A percentile compares a stretch with the other conserved stretches of the same genome.
Conservation (phyloP, 2,329 filamentous ascomycete genomes). For the Fusarium sp. region DNA sequence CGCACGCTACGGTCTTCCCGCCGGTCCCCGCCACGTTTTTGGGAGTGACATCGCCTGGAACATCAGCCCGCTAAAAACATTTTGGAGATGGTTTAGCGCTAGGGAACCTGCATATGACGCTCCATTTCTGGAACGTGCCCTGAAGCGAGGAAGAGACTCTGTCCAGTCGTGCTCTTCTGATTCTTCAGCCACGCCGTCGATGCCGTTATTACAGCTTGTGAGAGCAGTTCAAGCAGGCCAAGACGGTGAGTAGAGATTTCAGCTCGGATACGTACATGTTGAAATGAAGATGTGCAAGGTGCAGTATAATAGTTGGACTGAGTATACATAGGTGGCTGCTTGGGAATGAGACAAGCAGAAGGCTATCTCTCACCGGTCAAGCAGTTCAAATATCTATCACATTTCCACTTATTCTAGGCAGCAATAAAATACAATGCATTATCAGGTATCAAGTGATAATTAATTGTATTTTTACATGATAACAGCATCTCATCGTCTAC, state of each 20-base stretch:
- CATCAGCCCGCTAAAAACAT: slow-evolving; percentile 24
- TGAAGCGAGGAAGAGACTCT: neutral
- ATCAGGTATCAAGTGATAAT: neutral
- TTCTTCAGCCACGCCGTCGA: slow-evolving; percentile 16
- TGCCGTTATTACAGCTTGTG: neutral
- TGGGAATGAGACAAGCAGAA: slow-evolving; percentile 12
- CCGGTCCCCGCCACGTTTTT: neutral
- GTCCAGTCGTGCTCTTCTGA: neutral
- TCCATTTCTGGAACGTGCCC: slow-evolving; percentile 24
- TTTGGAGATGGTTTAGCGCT: slow-evolving; percentile 19
- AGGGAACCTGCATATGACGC: slow-evolving; percentile 18
- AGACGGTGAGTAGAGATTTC: neutral
- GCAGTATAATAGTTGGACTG: neutral
- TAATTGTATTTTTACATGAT: neutral
- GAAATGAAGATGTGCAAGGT: neutral
- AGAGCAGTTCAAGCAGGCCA: neutral
- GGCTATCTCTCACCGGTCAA: neutral
- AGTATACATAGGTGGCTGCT: neutral
- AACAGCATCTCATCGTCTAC: neutral
- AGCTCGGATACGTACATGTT: slow-evolving; percentile 12
- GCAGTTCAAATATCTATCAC: neutral
- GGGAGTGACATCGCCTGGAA: slow-evolving; percentile 15
- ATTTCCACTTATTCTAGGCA: neutral
- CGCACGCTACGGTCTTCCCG: slow-evolving; percentile 5
- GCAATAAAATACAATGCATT: neutral